Evolutionary conservation across 495 filamentous ascomycete genomes (phyloP).

Genomic region (Ramalina peruviana): DNA sequence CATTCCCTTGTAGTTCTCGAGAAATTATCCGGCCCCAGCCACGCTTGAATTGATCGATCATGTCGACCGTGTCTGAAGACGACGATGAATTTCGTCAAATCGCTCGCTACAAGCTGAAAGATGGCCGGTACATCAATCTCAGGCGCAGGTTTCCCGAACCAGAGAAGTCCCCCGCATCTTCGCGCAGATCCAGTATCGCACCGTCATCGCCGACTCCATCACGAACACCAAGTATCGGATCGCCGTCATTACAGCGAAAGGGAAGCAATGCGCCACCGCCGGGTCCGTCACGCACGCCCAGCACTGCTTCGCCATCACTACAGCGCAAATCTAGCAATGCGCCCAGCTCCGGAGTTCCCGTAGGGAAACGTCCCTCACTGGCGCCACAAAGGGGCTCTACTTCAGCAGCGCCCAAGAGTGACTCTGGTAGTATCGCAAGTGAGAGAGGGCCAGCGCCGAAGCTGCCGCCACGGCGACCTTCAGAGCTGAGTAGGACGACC

Average conservation of each 20-base stretch:
- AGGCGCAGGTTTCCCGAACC: not conserved
- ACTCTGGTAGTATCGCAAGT: not conserved
- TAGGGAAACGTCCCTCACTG: not conserved
- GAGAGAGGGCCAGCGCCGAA: not conserved
- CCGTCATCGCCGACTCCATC: not conserved
- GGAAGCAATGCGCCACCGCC: too few relatives aligned
- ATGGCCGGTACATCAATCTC: not conserved
- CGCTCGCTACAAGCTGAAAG: constrained; percentile 1
- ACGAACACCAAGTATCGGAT: not conserved
- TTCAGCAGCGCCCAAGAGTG: not conserved
- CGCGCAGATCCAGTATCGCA: not conserved
- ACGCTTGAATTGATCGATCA: not conserved
- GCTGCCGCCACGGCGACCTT: not conserved
- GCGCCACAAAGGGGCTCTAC: not conserved
- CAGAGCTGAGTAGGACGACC: not conserved
- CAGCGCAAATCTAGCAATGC: too few relatives aligned
- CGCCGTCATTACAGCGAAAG: not conserved
- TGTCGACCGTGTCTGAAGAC: not conserved
- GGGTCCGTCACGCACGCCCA: not conserved
- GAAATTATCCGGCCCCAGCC: not conserved
- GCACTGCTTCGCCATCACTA: not conserved
- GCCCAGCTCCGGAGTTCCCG: not conserved
- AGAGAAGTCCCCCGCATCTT: not conserved
- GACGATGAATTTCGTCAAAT: not conserved
- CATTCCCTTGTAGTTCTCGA: too few relatives aligned